phyloP scores from a whole-genome alignment of 768 basidiomycete genomes.

The Clavaria fumosa region DNA sequence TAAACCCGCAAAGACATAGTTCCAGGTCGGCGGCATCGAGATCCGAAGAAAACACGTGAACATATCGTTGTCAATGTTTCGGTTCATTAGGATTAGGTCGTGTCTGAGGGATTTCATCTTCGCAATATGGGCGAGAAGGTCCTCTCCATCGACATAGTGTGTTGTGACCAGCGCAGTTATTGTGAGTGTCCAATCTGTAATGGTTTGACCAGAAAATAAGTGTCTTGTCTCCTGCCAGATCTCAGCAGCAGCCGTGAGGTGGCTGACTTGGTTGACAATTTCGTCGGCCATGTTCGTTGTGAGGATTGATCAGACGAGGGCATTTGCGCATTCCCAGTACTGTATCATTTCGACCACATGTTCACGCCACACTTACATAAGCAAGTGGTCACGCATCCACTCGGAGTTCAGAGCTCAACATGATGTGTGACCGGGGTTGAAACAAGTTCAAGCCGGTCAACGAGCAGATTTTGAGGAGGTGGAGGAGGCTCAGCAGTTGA shows the following conservation, averaged over 20 bases:
- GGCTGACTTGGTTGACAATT: neutral
- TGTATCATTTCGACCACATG: too few relatives aligned
- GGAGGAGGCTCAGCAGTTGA: too few relatives aligned
- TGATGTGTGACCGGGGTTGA: too few relatives aligned
- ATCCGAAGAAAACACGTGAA: conserved; percentile 1
- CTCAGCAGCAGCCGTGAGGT: neutral
- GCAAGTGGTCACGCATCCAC: too few relatives aligned
- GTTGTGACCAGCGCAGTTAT: neutral
- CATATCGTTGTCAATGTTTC: neutral
- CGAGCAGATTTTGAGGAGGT: too few relatives aligned
- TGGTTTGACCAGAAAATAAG: too few relatives aligned
- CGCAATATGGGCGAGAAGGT: neutral
- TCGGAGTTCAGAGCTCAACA: too few relatives aligned
- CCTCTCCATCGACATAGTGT: neutral
- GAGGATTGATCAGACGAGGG: too few relatives aligned
- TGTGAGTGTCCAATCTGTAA: neutral
- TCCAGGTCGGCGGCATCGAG: conserved; percentile 1
- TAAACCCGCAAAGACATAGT: too few relatives aligned
- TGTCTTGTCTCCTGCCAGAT: neutral
- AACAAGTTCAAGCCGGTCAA: too few relatives aligned
- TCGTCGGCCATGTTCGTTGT: conserved; percentile 1
- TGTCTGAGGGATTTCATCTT: neutral
- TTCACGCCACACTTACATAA: too few relatives aligned
- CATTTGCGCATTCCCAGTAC: too few relatives aligned
- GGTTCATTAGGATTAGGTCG: conserved; percentile 1